Percentiles rank a stretch among this genome's conserved stretches.
phyloP scores from a whole-genome alignment of 306 rosid genomes.

The Luffa aegyptiaca region DNA sequence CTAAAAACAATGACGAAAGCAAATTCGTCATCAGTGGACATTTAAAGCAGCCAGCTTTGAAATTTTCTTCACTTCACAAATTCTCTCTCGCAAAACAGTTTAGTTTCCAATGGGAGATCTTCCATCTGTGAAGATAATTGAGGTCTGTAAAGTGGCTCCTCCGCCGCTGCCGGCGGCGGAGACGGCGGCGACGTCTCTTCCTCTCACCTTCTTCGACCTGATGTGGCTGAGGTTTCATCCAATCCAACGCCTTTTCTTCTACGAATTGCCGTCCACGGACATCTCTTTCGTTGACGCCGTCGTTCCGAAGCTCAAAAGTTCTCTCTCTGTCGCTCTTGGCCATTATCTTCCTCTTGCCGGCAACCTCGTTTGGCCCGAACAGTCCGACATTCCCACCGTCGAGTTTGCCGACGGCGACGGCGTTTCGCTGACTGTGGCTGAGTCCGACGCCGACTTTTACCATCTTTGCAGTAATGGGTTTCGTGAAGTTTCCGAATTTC shows the following conservation, averaged over 20 bases:
- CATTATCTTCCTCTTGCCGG: not conserved
- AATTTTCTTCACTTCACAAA: too few relatives aligned
- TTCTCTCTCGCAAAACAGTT: too few relatives aligned
- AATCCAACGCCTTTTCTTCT: conserved; percentile 23
- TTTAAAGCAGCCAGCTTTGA: too few relatives aligned
- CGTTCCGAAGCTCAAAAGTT: conserved; percentile 21
- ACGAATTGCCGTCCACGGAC: not conserved
- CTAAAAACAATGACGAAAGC: too few relatives aligned
- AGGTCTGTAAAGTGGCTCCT: not conserved
- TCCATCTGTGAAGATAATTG: not conserved
- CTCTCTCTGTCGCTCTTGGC: conserved; percentile 24
- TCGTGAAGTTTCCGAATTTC: not conserved
- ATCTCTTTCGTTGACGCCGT: conserved; percentile 9
- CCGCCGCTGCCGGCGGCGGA: not conserved
- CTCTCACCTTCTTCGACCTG: conserved; percentile 23
- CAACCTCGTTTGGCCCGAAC: conserved; percentile 6
- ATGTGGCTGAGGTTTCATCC: conserved; percentile 12
- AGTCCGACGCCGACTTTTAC: conserved; percentile 13
- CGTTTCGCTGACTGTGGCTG: conserved; percentile 11
- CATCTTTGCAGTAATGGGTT: conserved; percentile 6
- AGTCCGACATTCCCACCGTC: conserved; percentile 15
- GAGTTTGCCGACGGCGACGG: conserved; percentile 7
- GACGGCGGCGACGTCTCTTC: conserved; percentile 4
- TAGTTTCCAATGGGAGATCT: not conserved
- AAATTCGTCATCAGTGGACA: too few relatives aligned